These are phyloP conservation scores for Acanthamoeba healyi DNA, from an alignment of 208 protist species.

Conservation along the genomic window DNA sequence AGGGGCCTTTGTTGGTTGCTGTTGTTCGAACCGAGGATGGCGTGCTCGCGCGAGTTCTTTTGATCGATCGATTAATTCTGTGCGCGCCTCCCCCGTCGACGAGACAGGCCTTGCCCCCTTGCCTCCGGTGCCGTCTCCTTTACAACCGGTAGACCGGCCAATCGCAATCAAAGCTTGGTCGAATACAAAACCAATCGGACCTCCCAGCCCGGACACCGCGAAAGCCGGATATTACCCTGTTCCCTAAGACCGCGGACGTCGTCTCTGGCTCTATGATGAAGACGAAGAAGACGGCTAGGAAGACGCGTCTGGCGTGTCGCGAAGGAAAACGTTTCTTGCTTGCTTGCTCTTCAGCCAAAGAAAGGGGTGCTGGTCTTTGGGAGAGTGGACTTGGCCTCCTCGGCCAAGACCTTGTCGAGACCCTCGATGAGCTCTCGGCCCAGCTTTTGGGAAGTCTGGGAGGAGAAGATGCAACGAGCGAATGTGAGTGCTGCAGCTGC, in stretches of 20 bases:
- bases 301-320: no score
- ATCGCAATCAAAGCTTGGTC: constrained; percentile 5
- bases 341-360: neutral
- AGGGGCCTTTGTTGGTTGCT: no score
- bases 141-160: neutral
- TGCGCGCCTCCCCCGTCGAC: no score
- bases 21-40: neutral
- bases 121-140: neutral
- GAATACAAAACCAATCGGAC: constrained; percentile 5
- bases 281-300: no score
- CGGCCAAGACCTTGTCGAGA: neutral
- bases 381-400: neutral
- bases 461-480: no score
- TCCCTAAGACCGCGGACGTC: neutral
- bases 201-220: neutral
- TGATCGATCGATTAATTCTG: neutral
- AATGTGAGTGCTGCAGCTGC: no score
- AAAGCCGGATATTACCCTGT: neutral
- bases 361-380: neutral
- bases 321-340: neutral
- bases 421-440: constrained; percentile 49
- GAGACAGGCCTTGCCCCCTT: neutral
- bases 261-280: no score
- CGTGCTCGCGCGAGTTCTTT: neutral
- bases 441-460: constrained; percentile 16